phyloP scores from a whole-genome alignment of 306 rosid species.

The Arachis hypogaea region DNA sequence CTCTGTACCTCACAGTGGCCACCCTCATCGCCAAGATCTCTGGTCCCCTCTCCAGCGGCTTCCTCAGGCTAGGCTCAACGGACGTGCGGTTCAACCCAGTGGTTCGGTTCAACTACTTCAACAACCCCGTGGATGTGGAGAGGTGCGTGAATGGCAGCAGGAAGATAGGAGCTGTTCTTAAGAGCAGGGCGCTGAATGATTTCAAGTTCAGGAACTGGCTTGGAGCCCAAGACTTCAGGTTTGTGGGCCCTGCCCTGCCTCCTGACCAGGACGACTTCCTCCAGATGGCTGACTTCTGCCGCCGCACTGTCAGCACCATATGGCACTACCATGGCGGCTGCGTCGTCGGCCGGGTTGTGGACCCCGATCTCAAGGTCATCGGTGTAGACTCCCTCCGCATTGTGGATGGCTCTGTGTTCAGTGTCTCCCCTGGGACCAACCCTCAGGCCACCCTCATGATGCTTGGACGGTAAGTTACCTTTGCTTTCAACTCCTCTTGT shows the following conservation, averaged over 20 bases:
- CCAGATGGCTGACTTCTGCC: conserved; percentile 74
- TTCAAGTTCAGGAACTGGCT: conserved; percentile 65
- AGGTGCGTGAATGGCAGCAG: conserved; percentile 82
- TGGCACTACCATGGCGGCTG: conserved; percentile 99
- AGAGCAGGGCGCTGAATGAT: conserved; percentile 64
- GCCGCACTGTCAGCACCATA: conserved; percentile 76
- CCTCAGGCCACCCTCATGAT: conserved; percentile 94
- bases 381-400: conserved; percentile 67
- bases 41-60: conserved; percentile 69
- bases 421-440: conserved; percentile 83
- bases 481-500: too few species aligned
- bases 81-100: conserved; percentile 66
- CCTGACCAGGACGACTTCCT: conserved; percentile 38
- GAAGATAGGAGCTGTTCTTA: conserved; percentile 56
- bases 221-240: conserved; percentile 65
- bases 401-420: conserved; percentile 83
- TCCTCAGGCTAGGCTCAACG: conserved; percentile 62
- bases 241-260: conserved; percentile 79
- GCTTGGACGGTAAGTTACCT: conserved; percentile 69
- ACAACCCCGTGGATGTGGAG: conserved; percentile 54
- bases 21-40: conserved; percentile 75
- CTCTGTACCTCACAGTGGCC: conserved; percentile 70
- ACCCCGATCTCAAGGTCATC: conserved; percentile 51
- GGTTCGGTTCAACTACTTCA: conserved; percentile 84
- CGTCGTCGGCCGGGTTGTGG: conserved; percentile 81